These are phyloP conservation scores for Aspergillus persii DNA, from an alignment of 2,329 filamentous ascomycete genomes.

Conservation along the genomic window DNA sequence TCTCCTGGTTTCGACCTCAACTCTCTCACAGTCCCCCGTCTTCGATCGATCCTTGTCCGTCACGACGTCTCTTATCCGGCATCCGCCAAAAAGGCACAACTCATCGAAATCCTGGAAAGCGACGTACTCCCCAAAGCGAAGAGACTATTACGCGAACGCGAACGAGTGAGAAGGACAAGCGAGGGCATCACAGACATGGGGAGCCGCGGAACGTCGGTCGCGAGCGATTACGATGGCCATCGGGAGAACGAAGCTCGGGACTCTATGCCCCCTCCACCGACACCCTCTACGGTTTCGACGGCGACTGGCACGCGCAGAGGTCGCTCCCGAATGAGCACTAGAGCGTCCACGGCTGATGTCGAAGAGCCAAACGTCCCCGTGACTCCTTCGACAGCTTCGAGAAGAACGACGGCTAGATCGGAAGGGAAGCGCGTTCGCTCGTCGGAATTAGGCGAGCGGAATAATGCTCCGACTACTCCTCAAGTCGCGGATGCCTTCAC, in stretches of 20 bases:
- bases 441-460: constrained; percentile 32
- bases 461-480: constrained; percentile 34
- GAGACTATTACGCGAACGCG: constrained; percentile 71
- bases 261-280: constrained; percentile 49
- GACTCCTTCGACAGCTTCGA: constrained; percentile 27
- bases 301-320: constrained; percentile 55
- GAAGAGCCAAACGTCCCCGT: constrained; percentile 29
- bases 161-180: constrained; percentile 80
- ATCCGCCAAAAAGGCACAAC: constrained; percentile 85
- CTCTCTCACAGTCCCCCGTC: constrained; percentile 77
- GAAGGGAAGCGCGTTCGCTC: constrained; percentile 32
- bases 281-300: constrained; percentile 49
- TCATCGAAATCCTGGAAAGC: constrained; percentile 79
- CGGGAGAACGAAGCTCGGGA: constrained; percentile 54
- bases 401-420: constrained; percentile 35
- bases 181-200: constrained; percentile 74
- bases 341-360: constrained; percentile 39
- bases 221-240: constrained; percentile 59
- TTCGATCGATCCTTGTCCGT: constrained; percentile 86
- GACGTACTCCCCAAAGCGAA: constrained; percentile 75
- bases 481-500: constrained; percentile 34
- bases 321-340: constrained; percentile 52
- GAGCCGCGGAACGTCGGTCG: constrained; percentile 63
- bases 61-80: constrained; percentile 84
- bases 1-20: constrained; percentile 81